phyloP scores from a whole-genome alignment of 805 yeast species.

The Saturnispora silvae region DNA sequence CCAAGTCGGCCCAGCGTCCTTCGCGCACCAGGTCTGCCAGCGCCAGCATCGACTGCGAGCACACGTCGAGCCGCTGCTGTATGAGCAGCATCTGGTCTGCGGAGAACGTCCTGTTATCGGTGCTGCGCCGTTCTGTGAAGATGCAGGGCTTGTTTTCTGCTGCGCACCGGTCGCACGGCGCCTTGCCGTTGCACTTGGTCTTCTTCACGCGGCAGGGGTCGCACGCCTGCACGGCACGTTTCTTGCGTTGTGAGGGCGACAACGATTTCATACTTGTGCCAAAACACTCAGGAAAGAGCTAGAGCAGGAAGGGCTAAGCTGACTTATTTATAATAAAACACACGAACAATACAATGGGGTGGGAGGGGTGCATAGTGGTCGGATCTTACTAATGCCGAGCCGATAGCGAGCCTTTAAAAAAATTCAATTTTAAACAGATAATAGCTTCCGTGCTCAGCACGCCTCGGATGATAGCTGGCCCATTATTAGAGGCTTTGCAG shows the following conservation, averaged over 20 bases:
- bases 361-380: too few species aligned
- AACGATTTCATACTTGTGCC: too few species aligned
- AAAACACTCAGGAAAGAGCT: too few species aligned
- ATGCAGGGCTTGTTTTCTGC: conserved; percentile 50
- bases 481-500: too few species aligned
- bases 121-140: conserved; percentile 44
- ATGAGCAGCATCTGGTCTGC: conserved; percentile 52
- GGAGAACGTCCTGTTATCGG: conserved; percentile 46
- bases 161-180: conserved; percentile 48
- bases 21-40: conserved; percentile 22
- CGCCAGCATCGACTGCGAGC: conserved; percentile 40
- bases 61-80: conserved; percentile 44
- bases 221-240: conserved; percentile 55
- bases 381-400: too few species aligned
- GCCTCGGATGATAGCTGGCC: too few species aligned
- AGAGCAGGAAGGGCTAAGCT: too few species aligned
- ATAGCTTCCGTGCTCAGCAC: too few species aligned
- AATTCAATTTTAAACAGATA: too few species aligned
- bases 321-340: too few species aligned
- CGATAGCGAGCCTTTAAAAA: too few species aligned
- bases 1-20: background rate
- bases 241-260: conserved; percentile 24
- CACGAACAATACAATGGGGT: too few species aligned
- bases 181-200: conserved; percentile 53
- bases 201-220: conserved; percentile 53